Evolutionary conservation across 2,329 filamentous ascomycete species (phyloP).

Genomic region (Cladosporium sp.): DNA sequence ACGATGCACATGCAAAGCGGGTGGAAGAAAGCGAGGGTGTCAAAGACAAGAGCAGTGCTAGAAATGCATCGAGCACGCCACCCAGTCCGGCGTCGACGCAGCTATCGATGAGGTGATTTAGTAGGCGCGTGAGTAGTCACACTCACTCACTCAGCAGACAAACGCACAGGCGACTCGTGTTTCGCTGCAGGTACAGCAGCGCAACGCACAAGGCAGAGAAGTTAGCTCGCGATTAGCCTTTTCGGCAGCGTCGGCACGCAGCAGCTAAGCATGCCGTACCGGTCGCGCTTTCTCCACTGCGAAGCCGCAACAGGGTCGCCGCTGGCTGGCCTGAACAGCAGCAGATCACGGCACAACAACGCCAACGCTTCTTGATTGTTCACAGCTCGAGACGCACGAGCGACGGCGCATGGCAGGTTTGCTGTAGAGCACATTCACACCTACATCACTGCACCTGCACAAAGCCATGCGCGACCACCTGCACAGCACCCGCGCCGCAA

Average conservation of each 20-base stretch:
- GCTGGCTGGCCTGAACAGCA: slow-evolving; percentile 3
- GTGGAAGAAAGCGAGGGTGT: no score
- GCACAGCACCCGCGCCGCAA: slow-evolving; percentile 15
- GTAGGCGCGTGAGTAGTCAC: background rate
- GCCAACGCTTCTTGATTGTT: no score
- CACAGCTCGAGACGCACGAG: background rate
- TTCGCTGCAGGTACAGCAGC: background rate
- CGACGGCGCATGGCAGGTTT: background rate
- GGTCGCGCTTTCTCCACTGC: background rate
- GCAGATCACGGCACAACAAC: background rate
- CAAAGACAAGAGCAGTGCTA: background rate
- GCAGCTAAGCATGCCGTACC: background rate
- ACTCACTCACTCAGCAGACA: no score
- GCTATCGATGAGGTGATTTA: background rate
- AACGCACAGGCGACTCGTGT: background rate
- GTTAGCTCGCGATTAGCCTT: background rate
- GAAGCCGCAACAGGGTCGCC: slow-evolving; percentile 5
- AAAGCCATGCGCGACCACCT: slow-evolving; percentile 15
- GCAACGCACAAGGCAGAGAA: background rate
- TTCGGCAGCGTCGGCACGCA: background rate
- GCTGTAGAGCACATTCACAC: background rate
- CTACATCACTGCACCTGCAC: background rate
- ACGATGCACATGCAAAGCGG: no score
- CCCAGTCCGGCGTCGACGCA: background rate
- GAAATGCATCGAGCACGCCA: background rate